phyloP scores from a whole-genome alignment of 805 yeast genomes.

The Tanozyma kutaoensis region DNA sequence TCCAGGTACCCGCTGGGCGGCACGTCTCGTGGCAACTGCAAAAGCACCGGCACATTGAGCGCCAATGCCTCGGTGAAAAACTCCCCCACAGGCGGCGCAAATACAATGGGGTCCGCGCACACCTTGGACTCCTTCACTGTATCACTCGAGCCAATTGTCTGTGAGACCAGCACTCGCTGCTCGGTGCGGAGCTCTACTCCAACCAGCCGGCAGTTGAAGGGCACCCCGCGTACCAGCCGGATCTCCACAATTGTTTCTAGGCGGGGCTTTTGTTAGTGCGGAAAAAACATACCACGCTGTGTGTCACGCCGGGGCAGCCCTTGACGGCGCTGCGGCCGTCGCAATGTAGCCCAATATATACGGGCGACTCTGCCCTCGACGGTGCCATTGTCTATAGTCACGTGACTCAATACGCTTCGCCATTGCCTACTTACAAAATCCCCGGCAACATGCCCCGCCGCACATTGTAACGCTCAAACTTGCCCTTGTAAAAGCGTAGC shows the following conservation, averaged over 20 bases:
- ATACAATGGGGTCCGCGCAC: conserved; percentile 20
- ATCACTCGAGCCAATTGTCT: conserved; percentile 20
- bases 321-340: conserved; percentile 38
- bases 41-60: conserved; percentile 44
- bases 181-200: conserved; percentile 34
- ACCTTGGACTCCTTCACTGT: conserved; percentile 18
- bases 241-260: conserved; percentile 44
- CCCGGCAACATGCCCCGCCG: conserved; percentile 26
- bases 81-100: conserved; percentile 25
- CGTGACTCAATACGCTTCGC: too few species aligned
- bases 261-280: conserved; percentile 29
- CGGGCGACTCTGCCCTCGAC: conserved; percentile 11
- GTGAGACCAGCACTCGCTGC: conserved; percentile 32
- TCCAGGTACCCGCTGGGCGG: conserved; percentile 37
- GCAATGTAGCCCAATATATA: conserved; percentile 29
- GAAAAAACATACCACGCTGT: conserved; percentile 22
- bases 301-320: conserved; percentile 61
- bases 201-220: conserved; percentile 34
- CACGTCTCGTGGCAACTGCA: conserved; percentile 41
- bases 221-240: conserved; percentile 34
- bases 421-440: too few species aligned
- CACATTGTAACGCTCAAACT: conserved; percentile 13
- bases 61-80: conserved; percentile 32
- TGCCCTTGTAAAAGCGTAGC: conserved; percentile 27
- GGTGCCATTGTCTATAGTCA: too few species aligned